Percentiles rank a stretch among this genome's conserved stretches.
Conservation (phyloP, 2,329 filamentous ascomycete species). For the Colletotrichum musicola region DNA sequence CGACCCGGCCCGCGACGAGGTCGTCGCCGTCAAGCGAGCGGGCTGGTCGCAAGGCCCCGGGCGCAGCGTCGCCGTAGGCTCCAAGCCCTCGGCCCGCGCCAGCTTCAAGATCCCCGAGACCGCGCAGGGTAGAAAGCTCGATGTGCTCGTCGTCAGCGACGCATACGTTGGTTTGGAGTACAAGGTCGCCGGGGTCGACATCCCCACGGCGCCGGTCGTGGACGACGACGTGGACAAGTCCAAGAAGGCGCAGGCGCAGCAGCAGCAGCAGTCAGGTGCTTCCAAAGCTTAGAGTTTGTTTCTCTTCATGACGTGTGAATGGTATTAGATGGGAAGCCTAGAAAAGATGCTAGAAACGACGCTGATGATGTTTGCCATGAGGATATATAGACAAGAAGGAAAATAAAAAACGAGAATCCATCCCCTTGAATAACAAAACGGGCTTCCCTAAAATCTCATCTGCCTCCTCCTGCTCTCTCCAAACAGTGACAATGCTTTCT, state of each 20-base stretch:
- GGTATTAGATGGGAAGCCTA: slow-evolving; percentile 9
- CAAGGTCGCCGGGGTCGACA: slow-evolving; percentile 59
- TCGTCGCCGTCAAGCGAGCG: slow-evolving; percentile 88
- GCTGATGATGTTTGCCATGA: background rate
- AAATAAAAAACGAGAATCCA: background rate
- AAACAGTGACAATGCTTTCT: slow-evolving; percentile 17
- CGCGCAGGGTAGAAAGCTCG: slow-evolving; percentile 70
- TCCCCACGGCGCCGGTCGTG: slow-evolving; percentile 64
- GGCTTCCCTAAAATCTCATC: background rate
- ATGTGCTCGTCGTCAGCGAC: slow-evolving; percentile 86
- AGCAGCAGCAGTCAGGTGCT: slow-evolving; percentile 34
- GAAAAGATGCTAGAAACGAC: slow-evolving; percentile 14
- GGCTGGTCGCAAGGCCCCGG: slow-evolving; percentile 69
- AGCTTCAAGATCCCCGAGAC: slow-evolving; percentile 71
- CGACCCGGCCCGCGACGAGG: slow-evolving; percentile 75
- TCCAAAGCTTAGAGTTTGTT: background rate
- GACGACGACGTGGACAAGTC: slow-evolving; percentile 60
- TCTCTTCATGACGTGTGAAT: slow-evolving; percentile 5
- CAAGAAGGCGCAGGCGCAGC: slow-evolving; percentile 50
- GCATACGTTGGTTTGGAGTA: slow-evolving; percentile 83
- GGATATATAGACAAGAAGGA: background rate
- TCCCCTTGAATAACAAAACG: background rate
- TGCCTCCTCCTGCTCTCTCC: background rate
- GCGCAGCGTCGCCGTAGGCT: slow-evolving; percentile 52
- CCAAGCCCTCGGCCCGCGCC: slow-evolving; percentile 65